A percentile compares a stretch with the other conserved stretches of the same genome.
These are phyloP conservation scores for Pulveroboletus sp. DNA, from an alignment of 768 basidiomycete species.

Conservation along the genomic window DNA sequence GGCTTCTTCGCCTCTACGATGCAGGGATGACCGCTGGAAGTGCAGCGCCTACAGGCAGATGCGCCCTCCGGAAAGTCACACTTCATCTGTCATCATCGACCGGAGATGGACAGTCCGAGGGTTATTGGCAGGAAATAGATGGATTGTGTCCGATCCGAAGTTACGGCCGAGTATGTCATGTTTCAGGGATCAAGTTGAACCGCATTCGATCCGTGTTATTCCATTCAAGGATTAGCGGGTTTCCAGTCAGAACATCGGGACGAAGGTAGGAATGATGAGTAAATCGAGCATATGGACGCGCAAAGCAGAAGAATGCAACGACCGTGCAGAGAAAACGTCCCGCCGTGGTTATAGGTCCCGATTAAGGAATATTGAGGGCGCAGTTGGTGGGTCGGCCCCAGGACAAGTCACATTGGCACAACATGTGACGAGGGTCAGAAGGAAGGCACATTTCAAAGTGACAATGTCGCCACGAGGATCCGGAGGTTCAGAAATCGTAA, in stretches of 20 bases:
- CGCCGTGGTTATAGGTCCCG: conserved; percentile 14
- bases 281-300: neutral
- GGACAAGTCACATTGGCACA: neutral
- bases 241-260: conserved; percentile 4
- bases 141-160: neutral
- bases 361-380: conserved; percentile 5
- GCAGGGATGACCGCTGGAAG: conserved; percentile 68
- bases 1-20: conserved; percentile 84
- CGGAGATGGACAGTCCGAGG: conserved; percentile 15
- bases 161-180: conserved; percentile 7
- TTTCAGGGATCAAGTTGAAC: conserved; percentile 3
- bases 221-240: conserved; percentile 11
- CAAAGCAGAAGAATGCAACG: neutral
- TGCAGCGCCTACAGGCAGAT: conserved; percentile 78
- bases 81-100: conserved; percentile 61
- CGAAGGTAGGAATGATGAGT: conserved; percentile 4
- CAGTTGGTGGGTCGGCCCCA: neutral
- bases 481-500: conserved; percentile 25
- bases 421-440: conserved; percentile 1
- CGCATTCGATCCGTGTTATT: conserved; percentile 7
- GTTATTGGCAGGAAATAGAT: conserved; percentile 3
- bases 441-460: neutral
- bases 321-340: conserved; percentile 3
- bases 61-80: conserved; percentile 75
- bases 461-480: conserved; percentile 22